These are phyloP conservation scores for Plantago elongata DNA, from an alignment of 257 asterid genomes.

Conservation along the genomic window DNA sequence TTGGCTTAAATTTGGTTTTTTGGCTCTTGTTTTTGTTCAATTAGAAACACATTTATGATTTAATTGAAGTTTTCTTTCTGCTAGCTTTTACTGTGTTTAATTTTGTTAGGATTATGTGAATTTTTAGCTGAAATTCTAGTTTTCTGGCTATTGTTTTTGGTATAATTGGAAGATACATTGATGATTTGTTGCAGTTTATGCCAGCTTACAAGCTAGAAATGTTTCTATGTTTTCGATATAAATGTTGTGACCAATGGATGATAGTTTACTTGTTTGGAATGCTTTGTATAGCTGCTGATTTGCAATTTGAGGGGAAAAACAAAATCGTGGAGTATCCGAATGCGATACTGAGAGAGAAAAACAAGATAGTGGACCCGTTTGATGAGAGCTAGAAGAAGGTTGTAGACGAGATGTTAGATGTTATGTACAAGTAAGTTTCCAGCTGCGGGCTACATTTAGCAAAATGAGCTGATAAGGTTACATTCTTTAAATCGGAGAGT, in stretches of 20 bases:
- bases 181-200: too few species aligned
- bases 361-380: constrained; percentile 54
- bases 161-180: too few species aligned
- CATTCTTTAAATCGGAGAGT: too few species aligned
- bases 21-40: too few species aligned
- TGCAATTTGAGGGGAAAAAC: constrained; percentile 55
- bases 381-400: constrained; percentile 71
- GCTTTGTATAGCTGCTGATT: constrained; percentile 58
- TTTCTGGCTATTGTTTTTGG: too few species aligned
- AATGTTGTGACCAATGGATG: background rate
- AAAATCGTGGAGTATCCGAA: constrained; percentile 71
- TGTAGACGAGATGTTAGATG: constrained; percentile 84
- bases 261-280: constrained; percentile 3
- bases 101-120: too few species aligned
- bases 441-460: background rate
- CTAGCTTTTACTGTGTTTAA: too few species aligned
- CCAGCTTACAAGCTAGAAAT: background rate
- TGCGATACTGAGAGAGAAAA: constrained; percentile 76
- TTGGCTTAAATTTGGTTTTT: too few species aligned
- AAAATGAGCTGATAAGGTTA: background rate
- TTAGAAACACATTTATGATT: too few species aligned
- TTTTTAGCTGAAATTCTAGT: too few species aligned
- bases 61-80: too few species aligned
- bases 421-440: constrained; percentile 70
- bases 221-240: background rate